Base-by-base conservation (phyloP, 2,329 filamentous ascomycete species). In the Cordyceps sp. region DNA sequence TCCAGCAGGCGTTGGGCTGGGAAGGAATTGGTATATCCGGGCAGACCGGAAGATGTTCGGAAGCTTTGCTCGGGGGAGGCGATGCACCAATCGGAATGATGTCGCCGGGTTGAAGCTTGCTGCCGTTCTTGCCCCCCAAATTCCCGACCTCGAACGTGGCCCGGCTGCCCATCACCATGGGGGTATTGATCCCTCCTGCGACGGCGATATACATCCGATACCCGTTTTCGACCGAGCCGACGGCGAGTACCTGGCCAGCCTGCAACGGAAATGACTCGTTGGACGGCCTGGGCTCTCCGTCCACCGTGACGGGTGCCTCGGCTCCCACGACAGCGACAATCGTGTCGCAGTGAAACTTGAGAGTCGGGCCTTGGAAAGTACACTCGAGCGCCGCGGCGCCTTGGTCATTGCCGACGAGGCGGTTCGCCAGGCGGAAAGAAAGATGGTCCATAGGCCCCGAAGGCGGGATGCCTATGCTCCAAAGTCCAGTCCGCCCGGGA, bases 391-490 rank as follows among this genome's bases (percentile, higher is more conserved):
- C 51, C 10, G 54, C 47, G 0, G 42, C 42, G 3, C 42, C 39
- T 1, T 36, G 7, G 0, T 41, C 7, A 25, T 59, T 60, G 1
- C 38, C 45, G 0, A 57, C 53, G 0, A 58, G 39, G 4, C 45
- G 35, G 26, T 60, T 60, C 1, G 51, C 54, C 0, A 55, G 26
- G 4, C 46, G 40, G 27, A 50, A 49, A 0, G 53, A 54, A 10
- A 48, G 45, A 13, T 50, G 42, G 25, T 62, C 58, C 46, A 62
- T 59, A 0, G 59, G 58, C 0, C 59, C 59, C 1, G 51, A 48
- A 1, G 49, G 51, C 1, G 59, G 57, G 8, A 62, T 50, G 0
- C 59, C 58, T 1, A 53, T 44, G 24, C 52, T 45, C 44, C 55
- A 57, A 19, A 52, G 50, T 0, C 52, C 52, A 10, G 43, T 45